A percentile compares a stretch with the other conserved stretches of the same genome.
These are phyloP conservation scores for Scytalidium lignicola DNA, from an alignment of 2,329 filamentous ascomycete genomes.

Conservation along the genomic window DNA sequence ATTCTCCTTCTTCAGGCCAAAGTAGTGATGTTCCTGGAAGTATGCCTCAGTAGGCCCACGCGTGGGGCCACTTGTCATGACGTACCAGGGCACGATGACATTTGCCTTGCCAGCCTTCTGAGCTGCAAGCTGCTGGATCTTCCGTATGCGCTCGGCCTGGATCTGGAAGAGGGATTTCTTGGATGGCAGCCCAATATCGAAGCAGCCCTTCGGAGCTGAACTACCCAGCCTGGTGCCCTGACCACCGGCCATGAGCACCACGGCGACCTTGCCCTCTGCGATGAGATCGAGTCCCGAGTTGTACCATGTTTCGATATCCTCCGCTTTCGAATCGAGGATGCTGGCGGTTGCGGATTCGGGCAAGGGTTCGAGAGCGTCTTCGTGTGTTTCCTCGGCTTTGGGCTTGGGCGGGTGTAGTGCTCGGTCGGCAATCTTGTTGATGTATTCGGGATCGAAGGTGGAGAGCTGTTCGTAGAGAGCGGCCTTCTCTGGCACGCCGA, in stretches of 20 bases:
- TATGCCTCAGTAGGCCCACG: conserved; percentile 87
- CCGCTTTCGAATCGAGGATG: conserved; percentile 78
- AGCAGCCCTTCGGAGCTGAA: conserved; percentile 95
- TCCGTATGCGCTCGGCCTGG: conserved; percentile 88
- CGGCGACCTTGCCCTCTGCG: conserved; percentile 65
- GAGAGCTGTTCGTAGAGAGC: conserved; percentile 76
- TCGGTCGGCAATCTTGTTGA: conserved; percentile 80
- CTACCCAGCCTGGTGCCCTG: conserved; percentile 93
- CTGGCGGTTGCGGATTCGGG: conserved; percentile 83
- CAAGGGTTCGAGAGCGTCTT: conserved; percentile 68
- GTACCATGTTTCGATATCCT: conserved; percentile 82
- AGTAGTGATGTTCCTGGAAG: conserved; percentile 86
- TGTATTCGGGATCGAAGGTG: conserved; percentile 75
- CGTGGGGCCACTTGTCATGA: conserved; percentile 98
- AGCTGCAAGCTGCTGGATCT: conserved; percentile 75
- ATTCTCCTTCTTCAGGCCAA: conserved; percentile 80
- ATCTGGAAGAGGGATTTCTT: conserved; percentile 96
- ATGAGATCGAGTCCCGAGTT: conserved; percentile 61
- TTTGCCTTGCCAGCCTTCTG: conserved; percentile 57
- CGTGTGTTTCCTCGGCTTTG: conserved; percentile 30
- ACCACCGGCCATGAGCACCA: conserved; percentile 95
- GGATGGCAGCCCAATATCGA: conserved; percentile 89
- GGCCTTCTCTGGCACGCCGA: conserved; percentile 68
- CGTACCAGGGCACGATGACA: conserved; percentile 86
- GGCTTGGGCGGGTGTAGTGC: conserved; percentile 71